Conservation (phyloP, 2,329 filamentous ascomycete genomes). For the Aureobasidium sp. region DNA sequence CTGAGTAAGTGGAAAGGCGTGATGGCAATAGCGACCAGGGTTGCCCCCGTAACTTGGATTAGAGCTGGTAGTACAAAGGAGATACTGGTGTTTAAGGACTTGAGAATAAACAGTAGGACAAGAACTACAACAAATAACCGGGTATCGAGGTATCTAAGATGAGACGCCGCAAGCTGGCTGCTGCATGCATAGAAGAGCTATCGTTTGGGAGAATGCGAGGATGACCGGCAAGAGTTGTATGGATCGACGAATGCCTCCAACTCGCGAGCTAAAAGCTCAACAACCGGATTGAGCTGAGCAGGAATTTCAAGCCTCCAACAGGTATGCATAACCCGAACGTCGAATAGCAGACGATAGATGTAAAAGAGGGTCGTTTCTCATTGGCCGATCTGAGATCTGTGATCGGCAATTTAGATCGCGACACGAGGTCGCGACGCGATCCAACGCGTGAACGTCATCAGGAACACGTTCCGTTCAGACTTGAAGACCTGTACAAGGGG, state of each 20-base stretch:
- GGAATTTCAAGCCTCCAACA: too few species aligned
- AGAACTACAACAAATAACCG: background rate
- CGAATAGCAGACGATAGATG: background rate
- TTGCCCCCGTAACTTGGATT: background rate
- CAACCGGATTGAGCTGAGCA: too few species aligned
- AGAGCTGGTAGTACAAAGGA: background rate
- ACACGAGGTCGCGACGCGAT: background rate
- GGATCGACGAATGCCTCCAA: background rate
- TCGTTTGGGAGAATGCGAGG: background rate
- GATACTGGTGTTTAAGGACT: background rate
- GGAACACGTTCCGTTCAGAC: background rate
- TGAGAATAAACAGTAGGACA: background rate
- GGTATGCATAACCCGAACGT: background rate
- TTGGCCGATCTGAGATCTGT: background rate
- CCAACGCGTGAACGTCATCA: background rate
- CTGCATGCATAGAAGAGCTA: background rate
- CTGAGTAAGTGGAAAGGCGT: background rate
- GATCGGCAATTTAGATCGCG: background rate
- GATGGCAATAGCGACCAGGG: background rate
- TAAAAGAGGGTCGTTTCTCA: background rate
- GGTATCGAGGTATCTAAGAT: background rate
- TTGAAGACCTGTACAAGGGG: background rate
- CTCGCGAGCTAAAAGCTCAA: too few species aligned
- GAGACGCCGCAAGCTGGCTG: background rate
- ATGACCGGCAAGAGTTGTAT: background rate